Evolutionary conservation across 495 filamentous ascomycete genomes (phyloP), one percentile per base, ranked within the genome.

Genomic region (Bryoglossum gracile): DNA sequence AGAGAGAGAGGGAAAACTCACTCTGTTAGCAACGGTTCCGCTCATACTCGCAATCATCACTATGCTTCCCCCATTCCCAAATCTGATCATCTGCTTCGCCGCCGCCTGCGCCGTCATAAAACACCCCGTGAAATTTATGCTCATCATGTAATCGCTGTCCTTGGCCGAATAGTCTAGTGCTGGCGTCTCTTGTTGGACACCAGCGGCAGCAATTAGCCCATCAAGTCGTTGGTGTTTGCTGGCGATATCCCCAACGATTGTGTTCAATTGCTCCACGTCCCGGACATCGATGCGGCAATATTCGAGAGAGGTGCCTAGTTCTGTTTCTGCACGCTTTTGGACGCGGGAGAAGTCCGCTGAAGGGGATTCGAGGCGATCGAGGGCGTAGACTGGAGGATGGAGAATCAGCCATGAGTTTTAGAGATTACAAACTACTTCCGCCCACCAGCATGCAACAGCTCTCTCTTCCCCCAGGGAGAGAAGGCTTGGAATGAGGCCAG

Each of bases 201-300:
- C 84, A 2, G 86, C 87, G 9, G 86, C 86, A n/a, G 86, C 86
- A 51, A 94, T 78, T 23, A 92, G 63, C 1, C 88, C 88, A 59
- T 92, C 86, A 11, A 92, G 67, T 17, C 85, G 77, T 4, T 84
- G 83, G 56, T 91, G 80, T 26, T 72, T 71, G 25, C 78, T 71
- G 18, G 77, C 84, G 40, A 95, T 94, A 10, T 70, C 71, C 50
- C 74, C 70, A 36, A 94, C 69, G 23, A 85, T 75, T 28, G 68
- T 66, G 61, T 87, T 82, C 23, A 96, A 70, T 5, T 74, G 65
- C 17, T 74, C 68, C 18, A 82, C 82, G 60, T 90, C 80, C n/a
- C 86, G 83, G 19, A 95, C 87, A 61, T 95, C 88, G 47, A 92
- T 82, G 51, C 81, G 82, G 61, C 84, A 84, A 69, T 95, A 94